Evolutionary conservation across 148 eudicot species (phyloP).

Genomic region (Cornus suecica): DNA sequence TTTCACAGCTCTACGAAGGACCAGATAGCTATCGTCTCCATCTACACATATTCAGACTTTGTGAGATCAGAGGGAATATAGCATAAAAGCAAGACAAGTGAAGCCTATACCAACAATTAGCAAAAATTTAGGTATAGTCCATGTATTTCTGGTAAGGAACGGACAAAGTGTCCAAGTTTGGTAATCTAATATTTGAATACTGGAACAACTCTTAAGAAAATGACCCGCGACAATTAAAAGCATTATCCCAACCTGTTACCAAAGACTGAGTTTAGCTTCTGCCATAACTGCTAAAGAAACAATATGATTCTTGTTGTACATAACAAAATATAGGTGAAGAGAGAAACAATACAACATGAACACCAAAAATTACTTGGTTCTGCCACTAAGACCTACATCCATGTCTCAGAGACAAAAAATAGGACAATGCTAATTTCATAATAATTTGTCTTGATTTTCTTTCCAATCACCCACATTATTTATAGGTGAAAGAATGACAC

Average conservation of each 20-base stretch:
- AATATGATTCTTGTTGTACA: too few species aligned
- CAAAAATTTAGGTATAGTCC: not conserved
- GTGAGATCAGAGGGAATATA: not conserved
- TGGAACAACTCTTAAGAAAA: too few species aligned
- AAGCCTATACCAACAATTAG: not conserved
- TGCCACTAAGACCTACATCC: too few species aligned
- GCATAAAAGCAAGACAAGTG: not conserved
- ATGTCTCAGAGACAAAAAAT: too few species aligned
- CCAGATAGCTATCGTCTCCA: slow-evolving; percentile 20
- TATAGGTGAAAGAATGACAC: too few species aligned
- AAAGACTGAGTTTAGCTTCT: not conserved
- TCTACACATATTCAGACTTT: slow-evolving; percentile 11
- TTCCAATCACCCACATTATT: too few species aligned
- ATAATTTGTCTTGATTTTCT: too few species aligned
- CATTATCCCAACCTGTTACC: not conserved
- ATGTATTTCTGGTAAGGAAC: not conserved
- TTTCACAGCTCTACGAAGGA: slow-evolving; percentile 45
- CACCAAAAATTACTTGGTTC: too few species aligned
- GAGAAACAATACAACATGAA: too few species aligned
- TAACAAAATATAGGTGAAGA: too few species aligned
- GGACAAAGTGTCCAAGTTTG: not conserved
- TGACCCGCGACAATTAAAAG: not conserved
- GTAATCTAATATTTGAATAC: not conserved
- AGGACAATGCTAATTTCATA: too few species aligned
- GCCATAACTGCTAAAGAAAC: not conserved